Base-by-base conservation (phyloP, 768 basidiomycete genomes). In the Leccinum pellstonianum region DNA sequence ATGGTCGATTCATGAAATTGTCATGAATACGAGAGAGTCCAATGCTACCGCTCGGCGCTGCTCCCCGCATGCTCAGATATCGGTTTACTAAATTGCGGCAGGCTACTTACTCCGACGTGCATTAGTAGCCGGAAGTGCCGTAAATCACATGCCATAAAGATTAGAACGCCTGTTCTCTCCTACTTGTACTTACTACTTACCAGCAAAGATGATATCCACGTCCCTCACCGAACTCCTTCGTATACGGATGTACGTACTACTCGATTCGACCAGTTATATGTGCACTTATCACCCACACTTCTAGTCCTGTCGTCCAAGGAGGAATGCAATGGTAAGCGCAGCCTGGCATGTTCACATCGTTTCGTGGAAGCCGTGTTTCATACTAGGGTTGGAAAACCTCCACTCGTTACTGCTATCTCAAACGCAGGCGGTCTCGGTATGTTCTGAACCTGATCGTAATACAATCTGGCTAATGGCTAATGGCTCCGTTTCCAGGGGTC, bases 291-390 rank as follows among this genome's bases (percentile, higher is more conserved):
- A 14, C 11, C 23, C 35, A 41, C 49, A 14, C 52, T 14, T 29
- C 55, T 53, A 91, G 89, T 33, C 93, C 92, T 15, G 77, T 93
- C 50, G 82, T 95, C 2, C 93, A 94, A 70, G 92, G 91, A 23
- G 92, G 91, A 51, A 93, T 94, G 91, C 92, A 93, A 84, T 95
- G 89, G 89, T 91, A 76, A 50, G 61, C 11, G 5, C 43, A 5
- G 27, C 21, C 12, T 52, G 10, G 2, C 52, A 51, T 55, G 5
- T 33, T 41, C 51, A 19, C 23, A 50, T 17, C 6, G 9, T 5
- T 25, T 8, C 31, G 41, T 55, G 41, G 19, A 15, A 17, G 15
- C 11, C 17, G 58, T 31, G 17, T 33, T n/a, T 38, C 35, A 23
- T 21, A 46, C 43, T 29, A 90, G 91, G 92, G 91, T 95, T 49